Evolutionary conservation across 2,329 filamentous ascomycete genomes (phyloP).

Genomic region (Sphaceloma murrayae): DNA sequence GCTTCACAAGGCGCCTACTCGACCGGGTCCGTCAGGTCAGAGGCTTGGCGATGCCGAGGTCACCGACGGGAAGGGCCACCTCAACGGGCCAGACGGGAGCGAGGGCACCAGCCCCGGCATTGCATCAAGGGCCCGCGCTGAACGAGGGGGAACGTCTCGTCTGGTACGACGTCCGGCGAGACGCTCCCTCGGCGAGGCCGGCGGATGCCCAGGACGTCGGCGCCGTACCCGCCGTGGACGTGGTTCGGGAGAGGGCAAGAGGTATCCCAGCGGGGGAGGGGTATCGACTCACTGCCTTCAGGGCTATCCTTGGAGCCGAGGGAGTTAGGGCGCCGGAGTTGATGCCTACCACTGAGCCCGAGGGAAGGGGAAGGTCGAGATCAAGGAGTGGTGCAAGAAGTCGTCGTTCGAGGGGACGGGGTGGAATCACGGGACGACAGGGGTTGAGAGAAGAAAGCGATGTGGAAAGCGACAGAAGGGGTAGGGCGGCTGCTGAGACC

Average conservation of each 20-base stretch:
- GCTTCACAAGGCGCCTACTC: not conserved
- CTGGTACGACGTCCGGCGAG: too few relatives aligned
- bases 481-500: not conserved
- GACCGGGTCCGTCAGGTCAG: not conserved
- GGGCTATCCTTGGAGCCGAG: not conserved
- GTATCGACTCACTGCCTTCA: conserved; percentile 3
- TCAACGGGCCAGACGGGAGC: too few relatives aligned
- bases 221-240: not conserved
- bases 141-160: too few relatives aligned
- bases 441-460: not conserved
- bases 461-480: not conserved
- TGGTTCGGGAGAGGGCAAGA: too few relatives aligned
- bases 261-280: conserved; percentile 3
- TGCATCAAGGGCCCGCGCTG: too few relatives aligned
- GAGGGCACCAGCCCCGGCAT: too few relatives aligned
- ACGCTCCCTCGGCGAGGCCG: too few relatives aligned
- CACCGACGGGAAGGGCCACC: too few relatives aligned
- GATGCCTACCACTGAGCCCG: not conserved
- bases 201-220: not conserved
- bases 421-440: not conserved
- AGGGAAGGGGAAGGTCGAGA: not conserved
- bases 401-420: not conserved
- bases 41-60: too few relatives aligned
- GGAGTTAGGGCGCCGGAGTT: not conserved
- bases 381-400: not conserved